Conservation (phyloP, 495 filamentous ascomycete genomes). For the Oleoguttula mirabilis region DNA sequence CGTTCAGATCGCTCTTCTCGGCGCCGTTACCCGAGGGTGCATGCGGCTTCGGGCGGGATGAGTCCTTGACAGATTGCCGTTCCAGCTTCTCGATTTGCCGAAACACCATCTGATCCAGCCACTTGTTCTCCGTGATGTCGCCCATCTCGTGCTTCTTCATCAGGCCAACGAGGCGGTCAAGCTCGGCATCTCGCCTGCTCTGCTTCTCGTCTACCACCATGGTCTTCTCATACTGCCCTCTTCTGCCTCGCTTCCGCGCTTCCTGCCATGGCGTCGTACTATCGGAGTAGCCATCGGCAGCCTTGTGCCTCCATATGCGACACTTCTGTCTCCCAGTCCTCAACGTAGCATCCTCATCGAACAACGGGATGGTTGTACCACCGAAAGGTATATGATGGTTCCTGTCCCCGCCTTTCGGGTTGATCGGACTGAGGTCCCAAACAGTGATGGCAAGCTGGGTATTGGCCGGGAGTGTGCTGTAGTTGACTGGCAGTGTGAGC, state of each 20-base stretch:
- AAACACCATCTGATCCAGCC: constrained; percentile 90
- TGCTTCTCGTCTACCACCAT: constrained; percentile 43
- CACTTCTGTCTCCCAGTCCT: constrained; percentile 91
- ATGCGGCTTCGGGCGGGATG: constrained; percentile 4
- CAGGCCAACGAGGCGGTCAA: constrained; percentile 70
- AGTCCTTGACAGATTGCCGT: constrained; percentile 14
- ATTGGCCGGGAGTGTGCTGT: constrained; percentile 64
- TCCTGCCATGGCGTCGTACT: constrained; percentile 60
- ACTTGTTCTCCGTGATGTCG: constrained; percentile 81
- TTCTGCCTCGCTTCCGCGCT: constrained; percentile 34
- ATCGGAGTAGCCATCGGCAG: constrained; percentile 74
- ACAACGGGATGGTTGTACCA: constrained; percentile 79
- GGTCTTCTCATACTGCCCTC: constrained; percentile 39
- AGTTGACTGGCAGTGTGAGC: constrained; percentile 73
- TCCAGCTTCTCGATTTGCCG: constrained; percentile 60
- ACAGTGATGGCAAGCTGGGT: constrained; percentile 84
- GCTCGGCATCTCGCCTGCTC: constrained; percentile 43
- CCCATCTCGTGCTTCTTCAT: constrained; percentile 99
- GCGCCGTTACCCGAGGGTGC: constrained; percentile 14
- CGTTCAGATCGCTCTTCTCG: constrained; percentile 30
- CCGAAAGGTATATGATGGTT: constrained; percentile 82
- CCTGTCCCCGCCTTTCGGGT: constrained; percentile 43
- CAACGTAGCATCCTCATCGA: constrained; percentile 80
- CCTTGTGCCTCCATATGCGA: constrained; percentile 63
- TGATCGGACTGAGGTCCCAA: constrained; percentile 82